Conservation (phyloP, 208 protist species). For the Trypanosoma vivax region DNA sequence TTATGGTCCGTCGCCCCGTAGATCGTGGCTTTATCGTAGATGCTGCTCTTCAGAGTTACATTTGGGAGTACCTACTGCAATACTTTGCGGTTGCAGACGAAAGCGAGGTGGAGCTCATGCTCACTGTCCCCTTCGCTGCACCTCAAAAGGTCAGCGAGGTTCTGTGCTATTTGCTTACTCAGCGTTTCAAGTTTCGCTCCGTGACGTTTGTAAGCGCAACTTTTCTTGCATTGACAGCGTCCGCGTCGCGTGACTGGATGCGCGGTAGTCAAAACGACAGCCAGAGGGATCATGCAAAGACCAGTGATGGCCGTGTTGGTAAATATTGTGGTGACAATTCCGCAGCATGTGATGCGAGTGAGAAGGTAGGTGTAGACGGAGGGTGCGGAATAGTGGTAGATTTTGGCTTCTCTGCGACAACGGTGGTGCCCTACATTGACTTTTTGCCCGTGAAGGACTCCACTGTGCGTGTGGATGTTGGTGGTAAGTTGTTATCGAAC, state of each 20-base stretch:
- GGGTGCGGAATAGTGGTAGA: constrained; percentile 60
- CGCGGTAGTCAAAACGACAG: background rate
- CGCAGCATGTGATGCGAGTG: too few relatives aligned
- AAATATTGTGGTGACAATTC: background rate
- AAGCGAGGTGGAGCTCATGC: constrained; percentile 46
- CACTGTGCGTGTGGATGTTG: constrained; percentile 56
- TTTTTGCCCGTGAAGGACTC: constrained; percentile 55
- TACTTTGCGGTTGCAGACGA: constrained; percentile 60
- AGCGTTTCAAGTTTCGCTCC: constrained; percentile 54
- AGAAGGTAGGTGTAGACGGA: background rate
- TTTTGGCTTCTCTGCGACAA: constrained; percentile 70
- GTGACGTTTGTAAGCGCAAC: constrained; percentile 63
- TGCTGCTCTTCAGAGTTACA: constrained; percentile 43
- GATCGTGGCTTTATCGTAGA: constrained; percentile 75
- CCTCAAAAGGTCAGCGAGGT: constrained; percentile 46
- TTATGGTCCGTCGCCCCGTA: constrained; percentile 75
- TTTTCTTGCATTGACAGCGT: constrained; percentile 47
- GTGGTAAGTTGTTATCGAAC: constrained; percentile 78
- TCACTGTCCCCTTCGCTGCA: constrained; percentile 61
- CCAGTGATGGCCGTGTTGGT: background rate
- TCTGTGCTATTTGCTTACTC: constrained; percentile 42
- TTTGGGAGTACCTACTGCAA: constrained; percentile 79
- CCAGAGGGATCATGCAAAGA: background rate
- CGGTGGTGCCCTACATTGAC: constrained; percentile 66
- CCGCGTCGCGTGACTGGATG: constrained; percentile 11